phyloP scores from a whole-genome alignment of 208 protist genomes.

The Leishmania tropica region DNA sequence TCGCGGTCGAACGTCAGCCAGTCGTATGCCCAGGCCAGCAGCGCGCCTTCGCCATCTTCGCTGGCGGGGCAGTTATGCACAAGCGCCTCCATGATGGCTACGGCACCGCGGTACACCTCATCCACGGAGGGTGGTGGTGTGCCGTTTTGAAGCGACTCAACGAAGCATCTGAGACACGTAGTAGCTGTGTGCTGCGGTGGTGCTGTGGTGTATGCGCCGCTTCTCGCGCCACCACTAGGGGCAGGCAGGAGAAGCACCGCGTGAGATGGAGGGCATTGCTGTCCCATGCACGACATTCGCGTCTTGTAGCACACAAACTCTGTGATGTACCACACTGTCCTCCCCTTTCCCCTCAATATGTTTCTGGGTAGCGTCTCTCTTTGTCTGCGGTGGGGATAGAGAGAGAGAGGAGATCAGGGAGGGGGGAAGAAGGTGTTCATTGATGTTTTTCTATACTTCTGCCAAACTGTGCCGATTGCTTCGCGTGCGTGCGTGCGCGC shows the following conservation, averaged over 20 bases:
- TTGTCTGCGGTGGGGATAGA: neutral
- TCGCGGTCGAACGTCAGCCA: neutral
- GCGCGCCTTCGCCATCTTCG: neutral
- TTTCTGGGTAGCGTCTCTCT: neutral
- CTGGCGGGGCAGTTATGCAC: neutral
- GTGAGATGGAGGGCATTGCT: slow-evolving; percentile 2
- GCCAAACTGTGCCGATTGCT: neutral
- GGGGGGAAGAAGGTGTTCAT: neutral
- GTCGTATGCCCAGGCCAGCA: neutral
- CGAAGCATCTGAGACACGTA: slow-evolving; percentile 15
- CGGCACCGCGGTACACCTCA: slow-evolving; percentile 1
- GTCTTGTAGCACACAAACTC: neutral
- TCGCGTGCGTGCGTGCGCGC: neutral
- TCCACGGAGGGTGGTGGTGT: neutral
- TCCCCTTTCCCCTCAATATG: neutral
- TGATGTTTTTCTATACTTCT: neutral
- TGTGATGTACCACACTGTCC: neutral
- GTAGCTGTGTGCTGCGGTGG: neutral
- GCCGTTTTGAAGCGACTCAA: neutral
- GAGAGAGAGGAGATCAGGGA: neutral
- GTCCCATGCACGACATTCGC: neutral
- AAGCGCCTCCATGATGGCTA: slow-evolving; percentile 15
- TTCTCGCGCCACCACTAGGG: neutral
- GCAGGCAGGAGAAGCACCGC: neutral
- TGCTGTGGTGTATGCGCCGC: neutral